Percentiles rank a stretch among this genome's conserved stretches.
These are phyloP conservation scores for Epichloe scottii DNA, from an alignment of 2,329 filamentous ascomycete species.

Conservation along the genomic window DNA sequence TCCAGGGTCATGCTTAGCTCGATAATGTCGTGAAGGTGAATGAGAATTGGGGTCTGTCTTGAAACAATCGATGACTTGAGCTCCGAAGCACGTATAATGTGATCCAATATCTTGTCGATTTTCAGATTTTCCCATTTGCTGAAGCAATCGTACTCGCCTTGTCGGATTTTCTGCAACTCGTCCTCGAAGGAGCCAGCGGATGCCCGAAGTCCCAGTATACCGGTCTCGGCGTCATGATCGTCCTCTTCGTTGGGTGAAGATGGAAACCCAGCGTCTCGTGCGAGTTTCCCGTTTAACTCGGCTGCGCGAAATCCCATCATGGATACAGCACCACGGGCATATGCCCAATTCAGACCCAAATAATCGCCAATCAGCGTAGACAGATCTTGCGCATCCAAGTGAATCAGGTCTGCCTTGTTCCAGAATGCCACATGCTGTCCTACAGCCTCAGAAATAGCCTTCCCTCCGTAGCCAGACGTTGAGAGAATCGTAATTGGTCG, in stretches of 20 bases:
- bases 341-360: slow-evolving; percentile 47
- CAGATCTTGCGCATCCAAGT: slow-evolving; percentile 56
- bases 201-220: slow-evolving; percentile 18
- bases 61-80: slow-evolving; percentile 18
- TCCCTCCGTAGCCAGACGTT: slow-evolving; percentile 26
- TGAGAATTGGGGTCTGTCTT: slow-evolving; percentile 43
- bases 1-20: slow-evolving; percentile 60
- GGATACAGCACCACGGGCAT: slow-evolving; percentile 34
- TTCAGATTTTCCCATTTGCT: slow-evolving; percentile 50
- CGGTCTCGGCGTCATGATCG: slow-evolving; percentile 21
- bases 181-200: slow-evolving; percentile 24
- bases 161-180: slow-evolving; percentile 31
- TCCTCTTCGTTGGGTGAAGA: slow-evolving; percentile 20
- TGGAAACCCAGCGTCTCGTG: slow-evolving; percentile 31
- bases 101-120: slow-evolving; percentile 42
- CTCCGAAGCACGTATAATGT: slow-evolving; percentile 38
- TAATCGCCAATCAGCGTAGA: slow-evolving; percentile 59
- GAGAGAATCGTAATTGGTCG: slow-evolving; percentile 27
- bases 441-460: slow-evolving; percentile 30
- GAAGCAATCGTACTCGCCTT: slow-evolving; percentile 24
- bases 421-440: slow-evolving; percentile 50
- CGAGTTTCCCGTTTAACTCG: slow-evolving; percentile 39
- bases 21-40: slow-evolving; percentile 71
- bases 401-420: slow-evolving; percentile 53
- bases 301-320: slow-evolving; percentile 45